phyloP scores from a whole-genome alignment of 108 stramenopile species.

The Mayamaea pseudoterrestris region DNA sequence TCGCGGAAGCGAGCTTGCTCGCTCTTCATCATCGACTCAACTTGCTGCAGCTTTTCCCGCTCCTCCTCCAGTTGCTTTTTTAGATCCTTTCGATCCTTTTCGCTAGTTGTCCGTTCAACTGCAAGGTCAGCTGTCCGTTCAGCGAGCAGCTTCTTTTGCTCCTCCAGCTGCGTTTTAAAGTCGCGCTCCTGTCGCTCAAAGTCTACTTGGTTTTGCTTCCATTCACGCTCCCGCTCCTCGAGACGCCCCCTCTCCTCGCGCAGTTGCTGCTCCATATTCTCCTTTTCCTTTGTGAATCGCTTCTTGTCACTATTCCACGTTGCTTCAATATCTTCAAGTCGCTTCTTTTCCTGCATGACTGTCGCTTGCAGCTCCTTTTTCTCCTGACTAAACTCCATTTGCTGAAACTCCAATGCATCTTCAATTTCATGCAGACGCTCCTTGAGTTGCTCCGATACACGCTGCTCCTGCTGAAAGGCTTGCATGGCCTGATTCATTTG shows the following conservation, averaged over 20 bases:
- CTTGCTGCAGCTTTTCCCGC: constrained; percentile 6
- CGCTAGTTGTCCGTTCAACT: constrained; percentile 10
- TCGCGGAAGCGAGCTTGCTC: background rate
- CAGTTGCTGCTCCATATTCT: constrained; percentile 6
- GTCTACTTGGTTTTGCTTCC: background rate
- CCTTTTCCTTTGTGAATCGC: background rate
- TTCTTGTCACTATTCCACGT: constrained; percentile 5
- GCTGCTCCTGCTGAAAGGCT: constrained; percentile 12
- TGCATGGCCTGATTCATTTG: constrained; percentile 11
- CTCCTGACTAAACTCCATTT: constrained; percentile 38
- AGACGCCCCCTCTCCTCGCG: constrained; percentile 1
- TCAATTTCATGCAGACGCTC: constrained; percentile 18
- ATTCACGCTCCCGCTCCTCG: background rate
- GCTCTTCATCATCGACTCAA: constrained; percentile 12
- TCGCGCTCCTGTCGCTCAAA: background rate
- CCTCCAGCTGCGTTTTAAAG: background rate
- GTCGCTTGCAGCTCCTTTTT: constrained; percentile 11
- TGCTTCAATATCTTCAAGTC: constrained; percentile 4
- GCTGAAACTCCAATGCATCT: constrained; percentile 43
- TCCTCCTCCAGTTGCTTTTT: constrained; percentile 5
- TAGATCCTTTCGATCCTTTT: constrained; percentile 6
- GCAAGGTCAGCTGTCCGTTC: constrained; percentile 1
- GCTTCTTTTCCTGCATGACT: constrained; percentile 15
- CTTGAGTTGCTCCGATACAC: constrained; percentile 15
- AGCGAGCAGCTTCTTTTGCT: background rate